phyloP scores from a whole-genome alignment of 192 early-diverging fungal species.

The Coemansia sp. region DNA sequence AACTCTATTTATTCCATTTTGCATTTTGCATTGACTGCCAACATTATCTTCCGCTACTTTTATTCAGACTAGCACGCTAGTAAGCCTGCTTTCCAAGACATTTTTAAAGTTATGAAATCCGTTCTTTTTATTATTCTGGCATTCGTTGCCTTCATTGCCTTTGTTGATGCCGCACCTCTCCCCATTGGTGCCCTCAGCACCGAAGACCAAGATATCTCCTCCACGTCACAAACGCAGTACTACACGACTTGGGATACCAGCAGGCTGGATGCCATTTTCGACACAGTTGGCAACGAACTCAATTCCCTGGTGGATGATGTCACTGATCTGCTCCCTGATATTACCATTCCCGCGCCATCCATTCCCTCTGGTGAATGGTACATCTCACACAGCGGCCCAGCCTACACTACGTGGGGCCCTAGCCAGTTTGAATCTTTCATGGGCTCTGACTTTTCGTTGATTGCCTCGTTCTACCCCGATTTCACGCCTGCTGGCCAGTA shows the following conservation, averaged over 20 bases:
- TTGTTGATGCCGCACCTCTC: background rate
- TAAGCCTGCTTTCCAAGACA: background rate
- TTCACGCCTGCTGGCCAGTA: background rate
- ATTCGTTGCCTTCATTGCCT: background rate
- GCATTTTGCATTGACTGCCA: background rate
- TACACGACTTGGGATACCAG: conserved; percentile 8
- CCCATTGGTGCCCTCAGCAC: background rate
- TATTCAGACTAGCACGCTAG: background rate
- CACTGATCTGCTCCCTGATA: background rate
- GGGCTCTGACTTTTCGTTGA: background rate
- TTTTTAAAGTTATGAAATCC: background rate
- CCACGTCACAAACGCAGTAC: background rate
- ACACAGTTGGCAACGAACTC: background rate
- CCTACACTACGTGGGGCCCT: conserved; percentile 9
- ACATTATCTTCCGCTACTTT: background rate
- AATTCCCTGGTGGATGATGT: background rate
- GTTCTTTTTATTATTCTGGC: background rate
- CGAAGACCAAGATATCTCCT: background rate
- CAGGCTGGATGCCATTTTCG: background rate
- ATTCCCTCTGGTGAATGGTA: background rate
- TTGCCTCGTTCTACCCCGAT: conserved; percentile 2
- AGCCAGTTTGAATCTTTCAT: conserved; percentile 11
- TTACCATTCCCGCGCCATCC: background rate
- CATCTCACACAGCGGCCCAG: background rate
- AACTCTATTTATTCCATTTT: background rate